phyloP scores from a whole-genome alignment of 2,329 filamentous ascomycete species.

The Aspergillus tubingensis region DNA sequence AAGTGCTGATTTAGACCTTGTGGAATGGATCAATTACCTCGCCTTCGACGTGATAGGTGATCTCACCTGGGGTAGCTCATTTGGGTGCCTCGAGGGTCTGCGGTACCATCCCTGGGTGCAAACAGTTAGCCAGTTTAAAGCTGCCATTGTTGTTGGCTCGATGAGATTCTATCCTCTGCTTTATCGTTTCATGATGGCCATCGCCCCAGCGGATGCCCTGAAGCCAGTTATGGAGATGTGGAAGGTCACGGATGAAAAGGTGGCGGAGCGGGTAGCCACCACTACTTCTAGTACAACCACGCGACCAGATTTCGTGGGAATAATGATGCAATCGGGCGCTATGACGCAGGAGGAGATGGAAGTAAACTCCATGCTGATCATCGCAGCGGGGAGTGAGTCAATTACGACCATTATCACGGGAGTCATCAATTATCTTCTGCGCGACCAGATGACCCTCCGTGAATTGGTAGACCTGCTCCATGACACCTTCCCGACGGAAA shows the following conservation, averaged over 20 bases:
- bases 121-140: neutral
- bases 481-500: neutral
- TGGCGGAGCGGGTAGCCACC: neutral
- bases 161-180: constrained; percentile 5
- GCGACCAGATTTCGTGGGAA: constrained; percentile 11
- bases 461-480: constrained; percentile 4
- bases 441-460: neutral
- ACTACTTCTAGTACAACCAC: neutral
- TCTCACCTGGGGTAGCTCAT: constrained; percentile 11
- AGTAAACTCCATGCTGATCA: constrained; percentile 4
- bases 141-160: neutral
- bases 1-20: constrained; percentile 7
- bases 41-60: constrained; percentile 20
- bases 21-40: constrained; percentile 13
- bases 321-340: neutral
- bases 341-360: constrained; percentile 12
- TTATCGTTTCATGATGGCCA: neutral
- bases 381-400: constrained; percentile 14
- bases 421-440: constrained; percentile 7
- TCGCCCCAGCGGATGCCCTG: neutral
- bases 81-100: constrained; percentile 9
- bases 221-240: neutral
- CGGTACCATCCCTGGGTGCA: constrained; percentile 12
- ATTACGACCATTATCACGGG: constrained; percentile 4
- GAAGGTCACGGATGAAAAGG: neutral